These are phyloP conservation scores for Alternaria sp. DNA, from an alignment of 2,329 filamentous ascomycete genomes.

Conservation along the genomic window DNA sequence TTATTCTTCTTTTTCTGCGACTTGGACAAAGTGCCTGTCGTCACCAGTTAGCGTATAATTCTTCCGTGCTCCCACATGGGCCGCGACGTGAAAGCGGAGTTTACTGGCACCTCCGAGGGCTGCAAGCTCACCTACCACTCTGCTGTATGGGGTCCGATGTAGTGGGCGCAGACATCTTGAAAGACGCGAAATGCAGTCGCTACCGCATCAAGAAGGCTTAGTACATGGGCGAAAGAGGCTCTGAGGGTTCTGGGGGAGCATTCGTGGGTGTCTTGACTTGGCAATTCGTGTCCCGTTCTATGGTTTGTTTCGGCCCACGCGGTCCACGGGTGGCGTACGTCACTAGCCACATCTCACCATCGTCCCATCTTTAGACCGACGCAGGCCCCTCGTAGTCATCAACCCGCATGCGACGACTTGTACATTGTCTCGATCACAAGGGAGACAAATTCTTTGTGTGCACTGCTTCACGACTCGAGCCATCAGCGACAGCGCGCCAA, in stretches of 20 bases:
- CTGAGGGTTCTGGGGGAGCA: conserved; percentile 27
- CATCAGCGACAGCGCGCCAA: not conserved
- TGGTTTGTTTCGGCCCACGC: conserved; percentile 35
- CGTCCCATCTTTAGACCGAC: not conserved
- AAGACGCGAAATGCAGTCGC: conserved; percentile 13
- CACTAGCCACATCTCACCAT: conserved; percentile 30
- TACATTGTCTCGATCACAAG: not conserved
- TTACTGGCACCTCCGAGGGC: conserved; percentile 20
- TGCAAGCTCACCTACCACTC: conserved; percentile 44
- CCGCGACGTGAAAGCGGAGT: conserved; percentile 12
- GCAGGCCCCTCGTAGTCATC: not conserved
- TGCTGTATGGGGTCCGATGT: conserved; percentile 41
- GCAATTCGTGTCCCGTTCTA: conserved; percentile 46
- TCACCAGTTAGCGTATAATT: conserved; percentile 24
- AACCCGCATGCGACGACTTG: not conserved
- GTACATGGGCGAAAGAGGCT: not conserved
- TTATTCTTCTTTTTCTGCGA: conserved; percentile 52
- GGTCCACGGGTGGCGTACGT: conserved; percentile 26
- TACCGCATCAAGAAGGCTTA: conserved; percentile 10
- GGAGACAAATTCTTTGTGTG: not conserved
- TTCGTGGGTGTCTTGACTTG: conserved; percentile 40
- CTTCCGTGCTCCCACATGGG: not conserved
- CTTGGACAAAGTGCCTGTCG: conserved; percentile 40
- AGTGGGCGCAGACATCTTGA: conserved; percentile 39
- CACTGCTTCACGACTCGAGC: not conserved